Evolutionary conservation across 2,329 filamentous ascomycete genomes (phyloP), one percentile per base, ranked within the genome.

Genomic region (Alternaria sp.): DNA sequence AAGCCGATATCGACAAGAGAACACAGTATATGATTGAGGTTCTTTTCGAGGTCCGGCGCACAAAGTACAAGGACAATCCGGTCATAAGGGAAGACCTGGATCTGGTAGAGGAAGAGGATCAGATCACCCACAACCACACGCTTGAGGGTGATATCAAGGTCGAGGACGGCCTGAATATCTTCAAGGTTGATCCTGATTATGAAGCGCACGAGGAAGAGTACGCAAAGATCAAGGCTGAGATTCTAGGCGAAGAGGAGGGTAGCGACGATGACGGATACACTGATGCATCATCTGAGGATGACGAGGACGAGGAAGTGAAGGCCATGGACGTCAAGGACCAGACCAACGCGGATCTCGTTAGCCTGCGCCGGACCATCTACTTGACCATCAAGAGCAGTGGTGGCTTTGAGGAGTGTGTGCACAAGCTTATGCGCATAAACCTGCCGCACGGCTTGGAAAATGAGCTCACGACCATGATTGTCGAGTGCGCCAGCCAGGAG

Each of bases 11-110:
- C 76, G 94, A 98, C 75, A 97, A 97, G 83, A 86, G 95, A 65
- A 93, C 94, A n/a, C 95, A 99, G 80, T 99, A 98, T 79, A 97
- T 97, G 91, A 94, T 99, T 56, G 95, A 99, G 77, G 95, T 98
- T 5, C 81, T 99, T 41, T 99, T 99, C 77, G 93, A 99, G 80
- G 90, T 97, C 55, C 87, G 95, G 63, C 97, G 97, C 79, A 94
- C 98, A 79, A 90, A 90, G 71, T 99, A 96, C 83, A 97, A 97
- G 81, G 93, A 98, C 71, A 93, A 98, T 71, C 92, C 90, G 17
- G 89, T 93, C 0, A 83, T 98, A 69, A 93, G 89, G 77, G 93
- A 97, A 74, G 95, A 99, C 76, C 82, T 99, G 56, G 95, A 99
- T 78, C 79, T 99, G 44, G 92, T 99, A 8, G 94, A 98, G 79